Evolutionary conservation across 2,329 filamentous ascomycete species (phyloP).

Genomic region (Cordyceps militaris): DNA sequence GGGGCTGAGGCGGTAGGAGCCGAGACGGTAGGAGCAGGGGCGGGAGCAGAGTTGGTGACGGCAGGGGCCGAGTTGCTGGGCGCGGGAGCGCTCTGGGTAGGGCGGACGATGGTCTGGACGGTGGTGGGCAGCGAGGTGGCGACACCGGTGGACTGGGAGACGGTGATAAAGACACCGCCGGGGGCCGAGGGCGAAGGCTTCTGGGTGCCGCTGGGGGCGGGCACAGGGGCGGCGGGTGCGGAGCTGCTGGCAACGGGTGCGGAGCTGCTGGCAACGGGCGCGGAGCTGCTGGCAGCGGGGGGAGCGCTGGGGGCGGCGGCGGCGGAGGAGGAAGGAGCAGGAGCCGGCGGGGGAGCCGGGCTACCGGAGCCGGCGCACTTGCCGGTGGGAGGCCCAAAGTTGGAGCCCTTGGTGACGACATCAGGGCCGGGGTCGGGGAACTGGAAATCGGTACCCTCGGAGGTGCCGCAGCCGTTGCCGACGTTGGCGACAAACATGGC

Average conservation of each 20-base stretch:
- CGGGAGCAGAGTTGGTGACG: too few relatives aligned
- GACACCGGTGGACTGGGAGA: constrained; percentile 11
- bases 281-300: not conserved
- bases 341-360: constrained; percentile 13
- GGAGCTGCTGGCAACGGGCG: too few relatives aligned
- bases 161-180: constrained; percentile 38
- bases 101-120: constrained; percentile 2
- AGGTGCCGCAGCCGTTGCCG: constrained; percentile 31
- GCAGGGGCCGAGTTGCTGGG: too few relatives aligned
- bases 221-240: not conserved
- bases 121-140: not conserved
- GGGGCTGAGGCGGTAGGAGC: too few relatives aligned
- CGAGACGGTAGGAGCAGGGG: too few relatives aligned
- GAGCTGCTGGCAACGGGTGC: too few relatives aligned
- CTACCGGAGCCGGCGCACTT: constrained; percentile 7
- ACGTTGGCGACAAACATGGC: constrained; percentile 63
- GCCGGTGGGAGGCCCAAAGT: constrained; percentile 16
- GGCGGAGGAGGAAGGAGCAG: constrained; percentile 11
- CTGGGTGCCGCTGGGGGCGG: not conserved
- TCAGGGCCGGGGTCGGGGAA: constrained; percentile 61
- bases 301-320: not conserved
- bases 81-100: not conserved
- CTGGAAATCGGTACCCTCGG: constrained; percentile 48
- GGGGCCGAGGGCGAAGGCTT: constrained; percentile 19
- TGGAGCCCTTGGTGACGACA: constrained; percentile 26